Evolutionary conservation across 1,139 yeast species (phyloP), one percentile per base, ranked within the genome.

Genomic region (Debaryomycetaceae sp.): DNA sequence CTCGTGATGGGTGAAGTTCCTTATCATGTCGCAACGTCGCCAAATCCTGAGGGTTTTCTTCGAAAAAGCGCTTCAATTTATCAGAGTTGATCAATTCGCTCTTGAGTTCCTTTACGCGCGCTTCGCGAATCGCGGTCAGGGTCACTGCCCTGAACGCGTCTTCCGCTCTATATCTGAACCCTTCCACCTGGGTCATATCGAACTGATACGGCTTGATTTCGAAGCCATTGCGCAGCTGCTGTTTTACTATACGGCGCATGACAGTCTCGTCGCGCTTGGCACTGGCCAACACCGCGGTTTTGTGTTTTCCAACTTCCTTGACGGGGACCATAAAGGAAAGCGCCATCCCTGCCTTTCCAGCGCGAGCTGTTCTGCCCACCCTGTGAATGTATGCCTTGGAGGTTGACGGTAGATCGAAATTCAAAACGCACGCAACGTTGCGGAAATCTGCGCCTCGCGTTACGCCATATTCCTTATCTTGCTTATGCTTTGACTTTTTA

Each of bases 91-190:
- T 62, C 51, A 92, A 66, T 53, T 92, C 98, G 44, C 78, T 73
- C 51, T 82, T 81, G 51, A 92, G 68, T 52, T 92, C 99, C 49
- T 77, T 81, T 32, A 87, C 73, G 46, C 98, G 73, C 2, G 98
- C 97, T 48, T 90, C 97, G 54, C 97, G 76, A 16, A 92, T 73
- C 2, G 95, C 82, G 5, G 82, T 77, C 36, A 74, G 77, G 1
- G 98, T 90, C 18, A 92, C 94, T 0, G 97, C 83, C 56, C 97
- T 73, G 58, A 90, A 90, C 1, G 95, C 96, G 58, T 90, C 98
- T 47, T 90, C 97, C 60, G 87, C 77, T 67, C 99, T 78, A 54
- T 92, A 92, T 44, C 98, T 73, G 68, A 92, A 92, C 12, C 93
- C 92, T 50, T 92, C 95, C 29, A 90, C 86, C 53, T 90, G 98